Percentiles rank a stretch among this genome's conserved stretches.
Evolutionary conservation across 768 basidiomycete genomes (phyloP).

Genomic region (Amylocystis lapponica): DNA sequence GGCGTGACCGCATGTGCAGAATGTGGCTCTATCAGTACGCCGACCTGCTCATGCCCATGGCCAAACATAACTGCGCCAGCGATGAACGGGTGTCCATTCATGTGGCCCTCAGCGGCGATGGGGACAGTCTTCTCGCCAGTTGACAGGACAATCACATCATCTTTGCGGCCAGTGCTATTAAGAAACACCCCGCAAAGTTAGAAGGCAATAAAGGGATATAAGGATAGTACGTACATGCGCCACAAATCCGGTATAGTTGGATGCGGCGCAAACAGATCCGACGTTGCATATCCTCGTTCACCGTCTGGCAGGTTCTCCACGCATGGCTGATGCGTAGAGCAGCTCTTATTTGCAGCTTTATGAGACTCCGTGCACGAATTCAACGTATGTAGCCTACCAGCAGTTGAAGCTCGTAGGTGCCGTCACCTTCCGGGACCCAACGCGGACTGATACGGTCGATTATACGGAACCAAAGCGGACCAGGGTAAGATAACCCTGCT

Average conservation of each 20-base stretch:
- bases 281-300: conserved; percentile 13
- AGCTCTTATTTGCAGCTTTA: background rate
- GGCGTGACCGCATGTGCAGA: conserved; percentile 23
- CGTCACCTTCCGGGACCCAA: conserved; percentile 7
- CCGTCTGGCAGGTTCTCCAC: conserved; percentile 5
- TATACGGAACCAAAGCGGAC: too few relatives aligned
- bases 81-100: conserved; percentile 27
- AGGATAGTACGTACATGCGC: conserved; percentile 24
- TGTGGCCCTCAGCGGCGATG: conserved; percentile 18
- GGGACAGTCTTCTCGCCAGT: conserved; percentile 31
- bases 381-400: conserved; percentile 3
- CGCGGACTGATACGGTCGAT: background rate
- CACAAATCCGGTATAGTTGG: conserved; percentile 13
- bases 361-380: background rate
- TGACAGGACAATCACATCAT: conserved; percentile 41
- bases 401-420: conserved; percentile 11
- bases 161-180: conserved; percentile 28
- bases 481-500: too few relatives aligned
- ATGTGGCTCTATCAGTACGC: conserved; percentile 33
- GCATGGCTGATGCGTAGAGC: conserved; percentile 1
- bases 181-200: too few relatives aligned
- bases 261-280: conserved; percentile 15
- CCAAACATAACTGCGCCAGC: conserved; percentile 33
- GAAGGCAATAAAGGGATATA: too few relatives aligned
- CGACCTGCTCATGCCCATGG: conserved; percentile 30